These are phyloP conservation scores for Bipolaris sorokiniana DNA, from an alignment of 2,329 filamentous ascomycete genomes.

Conservation along the genomic window DNA sequence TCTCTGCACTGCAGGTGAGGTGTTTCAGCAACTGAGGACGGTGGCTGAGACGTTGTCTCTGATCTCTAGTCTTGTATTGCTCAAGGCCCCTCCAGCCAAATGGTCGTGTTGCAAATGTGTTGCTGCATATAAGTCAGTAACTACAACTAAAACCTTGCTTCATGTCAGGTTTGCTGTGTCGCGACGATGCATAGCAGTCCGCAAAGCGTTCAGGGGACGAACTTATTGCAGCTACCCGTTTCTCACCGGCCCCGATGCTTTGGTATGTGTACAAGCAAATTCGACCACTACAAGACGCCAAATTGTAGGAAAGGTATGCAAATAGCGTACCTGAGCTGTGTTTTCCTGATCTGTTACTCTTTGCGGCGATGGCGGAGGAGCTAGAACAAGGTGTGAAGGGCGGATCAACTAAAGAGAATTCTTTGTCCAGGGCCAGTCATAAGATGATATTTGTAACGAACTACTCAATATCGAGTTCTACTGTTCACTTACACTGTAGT, in stretches of 20 bases:
- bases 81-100: slow-evolving; percentile 22
- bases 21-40: slow-evolving; percentile 9
- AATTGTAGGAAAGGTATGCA: slow-evolving; percentile 30
- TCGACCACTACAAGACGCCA: slow-evolving; percentile 26
- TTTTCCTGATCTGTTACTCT: slow-evolving; percentile 40
- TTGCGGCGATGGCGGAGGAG: slow-evolving; percentile 39
- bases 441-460: slow-evolving; percentile 50
- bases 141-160: slow-evolving; percentile 20
- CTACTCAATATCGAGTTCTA: slow-evolving; percentile 38
- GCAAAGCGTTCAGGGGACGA: slow-evolving; percentile 39
- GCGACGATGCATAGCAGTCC: slow-evolving; percentile 41
- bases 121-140: slow-evolving; percentile 39
- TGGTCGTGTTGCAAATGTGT: slow-evolving; percentile 19
- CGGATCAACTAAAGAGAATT: slow-evolving; percentile 43
- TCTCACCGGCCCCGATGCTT: slow-evolving; percentile 34
- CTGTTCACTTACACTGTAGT: slow-evolving; percentile 45
- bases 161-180: slow-evolving; percentile 41
- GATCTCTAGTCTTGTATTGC: not conserved
- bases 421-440: slow-evolving; percentile 47
- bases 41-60: slow-evolving; percentile 11
- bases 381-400: slow-evolving; percentile 38
- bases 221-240: slow-evolving; percentile 46
- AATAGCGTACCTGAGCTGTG: slow-evolving; percentile 43
- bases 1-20: slow-evolving; percentile 9
- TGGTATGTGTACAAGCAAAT: slow-evolving; percentile 39